phyloP scores from a whole-genome alignment of 169 alveolate genomes.

The Toxoplasma gondii region DNA sequence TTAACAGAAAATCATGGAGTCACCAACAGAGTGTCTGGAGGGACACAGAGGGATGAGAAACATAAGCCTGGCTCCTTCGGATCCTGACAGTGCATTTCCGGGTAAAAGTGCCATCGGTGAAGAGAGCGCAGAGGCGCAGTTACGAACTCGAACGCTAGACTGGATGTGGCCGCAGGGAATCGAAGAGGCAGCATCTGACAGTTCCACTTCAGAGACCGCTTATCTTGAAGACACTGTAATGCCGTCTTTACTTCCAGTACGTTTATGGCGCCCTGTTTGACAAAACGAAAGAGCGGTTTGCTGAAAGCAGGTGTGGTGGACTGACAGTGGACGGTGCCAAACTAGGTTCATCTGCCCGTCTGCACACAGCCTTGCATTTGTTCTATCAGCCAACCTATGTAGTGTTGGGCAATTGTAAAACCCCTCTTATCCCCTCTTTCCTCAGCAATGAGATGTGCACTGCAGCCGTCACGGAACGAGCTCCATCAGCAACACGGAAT shows the following conservation, averaged over 20 bases:
- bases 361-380: no score
- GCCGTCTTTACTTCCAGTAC: not conserved
- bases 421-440: no score
- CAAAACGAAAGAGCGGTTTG: no score
- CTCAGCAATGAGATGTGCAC: no score
- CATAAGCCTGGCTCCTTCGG: not conserved
- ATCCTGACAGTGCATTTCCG: not conserved
- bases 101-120: not conserved
- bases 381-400: no score
- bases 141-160: not conserved
- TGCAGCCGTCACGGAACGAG: no score
- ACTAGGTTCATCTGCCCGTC: no score
- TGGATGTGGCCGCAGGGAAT: not conserved
- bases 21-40: not conserved
- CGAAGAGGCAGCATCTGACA: not conserved
- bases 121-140: not conserved
- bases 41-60: not conserved
- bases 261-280: not conserved
- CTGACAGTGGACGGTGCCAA: no score
- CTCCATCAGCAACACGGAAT: no score
- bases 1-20: not conserved
- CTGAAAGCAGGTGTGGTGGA: no score
- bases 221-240: not conserved
- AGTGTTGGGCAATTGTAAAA: no score
- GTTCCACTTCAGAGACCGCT: not conserved